Evolutionary conservation across 1,139 yeast species (phyloP).

Genomic region (Scheffersomyces segobiensis): DNA sequence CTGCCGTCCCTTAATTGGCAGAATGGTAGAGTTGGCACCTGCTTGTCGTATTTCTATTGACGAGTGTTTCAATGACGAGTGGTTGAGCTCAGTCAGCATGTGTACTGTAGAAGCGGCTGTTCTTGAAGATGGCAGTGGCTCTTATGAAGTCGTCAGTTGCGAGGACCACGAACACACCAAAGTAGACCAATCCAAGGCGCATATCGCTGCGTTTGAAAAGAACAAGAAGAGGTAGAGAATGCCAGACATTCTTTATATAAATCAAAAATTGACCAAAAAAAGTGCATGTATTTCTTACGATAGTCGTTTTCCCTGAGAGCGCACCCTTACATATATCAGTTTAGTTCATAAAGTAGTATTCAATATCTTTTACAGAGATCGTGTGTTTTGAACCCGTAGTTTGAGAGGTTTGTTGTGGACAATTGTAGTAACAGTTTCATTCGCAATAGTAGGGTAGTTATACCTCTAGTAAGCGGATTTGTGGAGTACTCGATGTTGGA

Average conservation of each 20-base stretch:
- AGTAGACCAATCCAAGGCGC: conserved; percentile 93
- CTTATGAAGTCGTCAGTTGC: conserved; percentile 37
- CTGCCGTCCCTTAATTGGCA: conserved; percentile 61
- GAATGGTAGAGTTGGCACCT: conserved; percentile 81
- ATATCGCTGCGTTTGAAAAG: conserved; percentile 89
- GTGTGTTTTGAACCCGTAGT: not conserved
- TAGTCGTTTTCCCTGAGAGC: not conserved
- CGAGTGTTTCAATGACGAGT: conserved; percentile 76
- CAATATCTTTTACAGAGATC: not conserved
- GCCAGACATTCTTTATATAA: not conserved
- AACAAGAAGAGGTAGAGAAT: conserved; percentile 51
- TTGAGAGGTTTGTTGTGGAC: not conserved
- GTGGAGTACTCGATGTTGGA: too few species aligned
- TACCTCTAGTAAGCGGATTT: too few species aligned
- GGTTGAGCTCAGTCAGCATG: conserved; percentile 69
- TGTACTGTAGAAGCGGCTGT: conserved; percentile 56
- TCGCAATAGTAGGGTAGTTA: too few species aligned
- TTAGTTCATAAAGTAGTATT: not conserved
- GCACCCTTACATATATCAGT: not conserved
- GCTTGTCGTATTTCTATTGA: conserved; percentile 85
- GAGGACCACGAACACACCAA: conserved; percentile 78
- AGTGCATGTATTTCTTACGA: not conserved
- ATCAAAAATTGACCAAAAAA: not conserved
- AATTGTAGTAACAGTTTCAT: too few species aligned
- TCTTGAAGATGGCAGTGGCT: conserved; percentile 32